phyloP scores from a whole-genome alignment of 441 rosid genomes.

The Francoa sonchifolia region DNA sequence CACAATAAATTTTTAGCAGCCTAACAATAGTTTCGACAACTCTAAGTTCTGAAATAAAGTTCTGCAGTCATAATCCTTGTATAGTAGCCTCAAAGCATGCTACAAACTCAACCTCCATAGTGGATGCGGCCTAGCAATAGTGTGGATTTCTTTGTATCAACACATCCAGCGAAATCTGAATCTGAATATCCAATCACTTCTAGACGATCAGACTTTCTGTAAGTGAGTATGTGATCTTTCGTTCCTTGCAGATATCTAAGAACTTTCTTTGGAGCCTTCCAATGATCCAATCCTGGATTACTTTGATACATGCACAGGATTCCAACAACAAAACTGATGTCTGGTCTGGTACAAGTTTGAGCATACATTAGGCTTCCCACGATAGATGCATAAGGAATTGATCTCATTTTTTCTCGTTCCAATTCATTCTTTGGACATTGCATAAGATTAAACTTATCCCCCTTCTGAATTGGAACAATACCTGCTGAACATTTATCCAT shows the following conservation, averaged over 20 bases:
- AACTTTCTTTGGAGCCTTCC: neutral
- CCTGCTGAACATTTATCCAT: neutral
- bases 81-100: neutral
- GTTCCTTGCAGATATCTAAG: neutral
- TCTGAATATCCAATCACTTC: neutral
- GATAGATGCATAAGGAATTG: neutral
- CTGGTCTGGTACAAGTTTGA: neutral
- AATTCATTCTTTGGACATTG: neutral
- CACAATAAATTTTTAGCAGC: neutral
- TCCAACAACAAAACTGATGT: neutral
- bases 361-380: neutral
- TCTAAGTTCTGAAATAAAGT: neutral
- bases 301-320: neutral
- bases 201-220: neutral
- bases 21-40: neutral
- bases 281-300: constrained; percentile 1
- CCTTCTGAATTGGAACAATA: no score
- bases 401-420: neutral
- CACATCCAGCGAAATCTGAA: neutral
- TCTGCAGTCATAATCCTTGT: neutral
- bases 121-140: neutral
- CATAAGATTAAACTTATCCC: no score
- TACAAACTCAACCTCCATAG: neutral
- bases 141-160: neutral
- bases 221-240: neutral